Evolutionary conservation across 805 yeast genomes (phyloP).

Genomic region (Brettanomyces bruxellensis): DNA sequence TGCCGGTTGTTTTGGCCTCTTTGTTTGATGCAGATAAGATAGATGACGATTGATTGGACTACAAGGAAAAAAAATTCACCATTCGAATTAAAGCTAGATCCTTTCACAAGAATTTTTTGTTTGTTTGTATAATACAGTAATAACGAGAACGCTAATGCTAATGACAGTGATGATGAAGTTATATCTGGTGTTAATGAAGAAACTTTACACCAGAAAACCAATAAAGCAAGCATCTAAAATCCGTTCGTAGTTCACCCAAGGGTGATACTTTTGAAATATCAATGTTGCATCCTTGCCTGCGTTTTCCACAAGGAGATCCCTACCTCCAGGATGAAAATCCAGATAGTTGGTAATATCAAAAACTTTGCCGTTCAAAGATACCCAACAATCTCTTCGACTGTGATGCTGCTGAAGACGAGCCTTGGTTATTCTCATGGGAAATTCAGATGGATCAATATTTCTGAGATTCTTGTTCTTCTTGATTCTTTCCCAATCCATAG

Average conservation of each 20-base stretch:
- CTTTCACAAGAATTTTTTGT: no score
- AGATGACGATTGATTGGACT: not conserved
- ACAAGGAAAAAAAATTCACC: not conserved
- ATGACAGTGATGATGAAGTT: no score
- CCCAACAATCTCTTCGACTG: slow-evolving; percentile 71
- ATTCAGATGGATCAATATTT: slow-evolving; percentile 35
- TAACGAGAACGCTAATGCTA: no score
- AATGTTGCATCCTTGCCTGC: slow-evolving; percentile 81
- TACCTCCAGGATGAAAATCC: slow-evolving; percentile 91
- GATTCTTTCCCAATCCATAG: slow-evolving; percentile 74
- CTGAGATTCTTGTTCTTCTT: slow-evolving; percentile 43
- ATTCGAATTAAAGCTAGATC: no score
- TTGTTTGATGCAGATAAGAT: not conserved
- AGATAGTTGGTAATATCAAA: slow-evolving; percentile 82
- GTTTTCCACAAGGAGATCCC: slow-evolving; percentile 59
- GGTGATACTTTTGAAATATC: slow-evolving; percentile 60
- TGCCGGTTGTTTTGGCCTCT: slow-evolving; percentile 1
- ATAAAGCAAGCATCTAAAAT: slow-evolving; percentile 71
- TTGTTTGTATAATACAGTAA: no score
- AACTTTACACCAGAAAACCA: slow-evolving; percentile 38
- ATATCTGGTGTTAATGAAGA: no score
- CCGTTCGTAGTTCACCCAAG: slow-evolving; percentile 75
- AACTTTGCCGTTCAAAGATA: slow-evolving; percentile 68
- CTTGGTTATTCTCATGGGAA: slow-evolving; percentile 47
- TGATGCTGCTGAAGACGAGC: slow-evolving; percentile 56